Percentiles rank a stretch among this genome's conserved stretches.
These are phyloP conservation scores for Tetrahymena borealis DNA, from an alignment of 73 alveolate species.

Conservation along the genomic window DNA sequence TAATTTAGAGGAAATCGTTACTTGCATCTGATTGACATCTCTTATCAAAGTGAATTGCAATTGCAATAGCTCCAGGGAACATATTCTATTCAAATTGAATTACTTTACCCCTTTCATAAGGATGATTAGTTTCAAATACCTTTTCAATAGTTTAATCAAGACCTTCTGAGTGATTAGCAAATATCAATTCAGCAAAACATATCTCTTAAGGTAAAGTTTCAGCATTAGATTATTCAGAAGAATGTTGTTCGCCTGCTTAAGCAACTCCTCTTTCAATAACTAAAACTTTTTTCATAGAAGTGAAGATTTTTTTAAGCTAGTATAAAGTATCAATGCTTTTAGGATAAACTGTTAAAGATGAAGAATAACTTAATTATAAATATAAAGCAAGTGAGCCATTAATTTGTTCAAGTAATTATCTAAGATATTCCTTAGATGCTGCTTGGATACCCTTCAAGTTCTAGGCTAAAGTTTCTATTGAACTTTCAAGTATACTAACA, in stretches of 20 bases:
- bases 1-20: constrained; percentile 47
- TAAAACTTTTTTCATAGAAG: not conserved
- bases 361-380: not conserved
- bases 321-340: not conserved
- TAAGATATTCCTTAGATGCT: not conserved
- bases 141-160: constrained; percentile 70
- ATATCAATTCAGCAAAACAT: not conserved
- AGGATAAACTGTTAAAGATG: not conserved
- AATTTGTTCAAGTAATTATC: not conserved
- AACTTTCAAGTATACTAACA: not conserved
- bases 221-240: not conserved
- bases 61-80: constrained; percentile 83
- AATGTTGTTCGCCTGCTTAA: not conserved
- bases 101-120: constrained; percentile 76
- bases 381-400: not conserved
- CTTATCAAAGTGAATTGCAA: constrained; percentile 64
- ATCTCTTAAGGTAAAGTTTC: not conserved
- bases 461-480: not conserved
- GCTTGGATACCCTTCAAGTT: not conserved
- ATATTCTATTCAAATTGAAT: constrained; percentile 48
- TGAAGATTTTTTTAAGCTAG: not conserved
- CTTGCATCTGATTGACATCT: constrained; percentile 65
- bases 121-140: constrained; percentile 85
- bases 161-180: constrained; percentile 54
- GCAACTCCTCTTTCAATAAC: not conserved